Conservation (phyloP, 352 stramenopile species). For the Pythium folliculosum region DNA sequence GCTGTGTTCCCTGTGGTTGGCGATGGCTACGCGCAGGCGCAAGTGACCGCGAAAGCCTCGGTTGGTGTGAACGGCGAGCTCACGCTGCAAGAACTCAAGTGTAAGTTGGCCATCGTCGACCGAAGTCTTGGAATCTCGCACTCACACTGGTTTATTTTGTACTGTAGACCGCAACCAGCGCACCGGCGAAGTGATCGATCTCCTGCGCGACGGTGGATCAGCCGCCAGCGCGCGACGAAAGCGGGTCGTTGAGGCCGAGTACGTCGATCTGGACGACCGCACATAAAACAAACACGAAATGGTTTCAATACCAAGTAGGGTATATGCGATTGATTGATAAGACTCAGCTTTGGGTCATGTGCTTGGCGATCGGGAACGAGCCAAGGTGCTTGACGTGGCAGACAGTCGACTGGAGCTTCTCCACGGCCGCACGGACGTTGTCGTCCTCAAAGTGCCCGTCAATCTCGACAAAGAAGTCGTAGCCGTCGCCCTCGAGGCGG, state of each 20-base stretch:
- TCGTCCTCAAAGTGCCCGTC: constrained; percentile 72
- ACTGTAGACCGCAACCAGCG: constrained; percentile 49
- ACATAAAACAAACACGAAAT: constrained; percentile 13
- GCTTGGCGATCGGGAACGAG: constrained; percentile 74
- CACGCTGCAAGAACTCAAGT: constrained; percentile 61
- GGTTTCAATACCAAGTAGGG: not conserved
- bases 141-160: not conserved
- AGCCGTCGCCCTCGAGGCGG: constrained; percentile 63
- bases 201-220: constrained; percentile 47
- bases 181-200: constrained; percentile 66
- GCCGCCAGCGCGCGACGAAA: constrained; percentile 37
- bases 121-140: not conserved
- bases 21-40: constrained; percentile 34
- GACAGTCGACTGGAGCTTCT: constrained; percentile 50
- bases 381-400: constrained; percentile 77
- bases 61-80: constrained; percentile 42
- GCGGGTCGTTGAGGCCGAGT: constrained; percentile 74
- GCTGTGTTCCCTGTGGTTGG: constrained; percentile 63
- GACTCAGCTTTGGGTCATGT: constrained; percentile 41
- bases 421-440: constrained; percentile 56
- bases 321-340: not conserved
- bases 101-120: constrained; percentile 34
- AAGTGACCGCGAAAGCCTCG: constrained; percentile 57
- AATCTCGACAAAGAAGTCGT: constrained; percentile 88
- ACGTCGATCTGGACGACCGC: constrained; percentile 54